Evolutionary conservation across 306 rosid genomes (phyloP).

Genomic region (Gleditsia sinensis): DNA sequence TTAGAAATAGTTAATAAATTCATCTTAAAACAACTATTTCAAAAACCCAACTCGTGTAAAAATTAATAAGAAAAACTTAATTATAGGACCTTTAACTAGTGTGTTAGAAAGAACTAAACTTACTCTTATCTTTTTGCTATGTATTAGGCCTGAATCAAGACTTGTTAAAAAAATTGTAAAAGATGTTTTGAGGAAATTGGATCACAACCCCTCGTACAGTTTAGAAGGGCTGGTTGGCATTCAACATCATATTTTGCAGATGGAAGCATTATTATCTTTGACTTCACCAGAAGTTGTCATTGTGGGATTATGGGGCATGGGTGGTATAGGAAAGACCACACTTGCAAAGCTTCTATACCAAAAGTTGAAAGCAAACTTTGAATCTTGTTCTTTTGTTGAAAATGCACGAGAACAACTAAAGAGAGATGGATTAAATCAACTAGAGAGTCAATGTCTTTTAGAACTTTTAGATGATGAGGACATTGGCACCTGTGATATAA

Average conservation of each 20-base stretch:
- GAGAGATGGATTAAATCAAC: background rate
- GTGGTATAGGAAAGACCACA: background rate
- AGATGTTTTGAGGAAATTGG: background rate
- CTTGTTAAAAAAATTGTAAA: background rate
- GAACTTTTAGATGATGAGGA: background rate
- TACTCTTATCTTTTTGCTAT: too few species aligned
- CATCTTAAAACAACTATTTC: too few species aligned
- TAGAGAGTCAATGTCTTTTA: background rate
- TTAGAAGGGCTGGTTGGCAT: constrained; percentile 2
- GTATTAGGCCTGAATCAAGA: too few species aligned
- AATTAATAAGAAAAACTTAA: too few species aligned
- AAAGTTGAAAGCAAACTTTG: background rate
- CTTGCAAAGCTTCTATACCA: background rate
- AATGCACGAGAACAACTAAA: background rate
- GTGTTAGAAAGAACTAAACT: too few species aligned
- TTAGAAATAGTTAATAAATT: too few species aligned
- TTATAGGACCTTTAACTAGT: too few species aligned
- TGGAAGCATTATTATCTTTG: background rate
- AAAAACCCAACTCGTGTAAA: too few species aligned
- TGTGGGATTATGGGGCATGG: constrained; percentile 25
- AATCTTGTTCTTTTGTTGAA: background rate
- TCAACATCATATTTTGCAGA: background rate
- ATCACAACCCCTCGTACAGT: too few species aligned
- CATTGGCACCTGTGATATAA: background rate
- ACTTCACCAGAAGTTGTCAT: background rate